A percentile compares a stretch with the other conserved stretches of the same genome.
phyloP scores from a whole-genome alignment of 2,329 filamentous ascomycete species.

The Colletotrichum sp. region DNA sequence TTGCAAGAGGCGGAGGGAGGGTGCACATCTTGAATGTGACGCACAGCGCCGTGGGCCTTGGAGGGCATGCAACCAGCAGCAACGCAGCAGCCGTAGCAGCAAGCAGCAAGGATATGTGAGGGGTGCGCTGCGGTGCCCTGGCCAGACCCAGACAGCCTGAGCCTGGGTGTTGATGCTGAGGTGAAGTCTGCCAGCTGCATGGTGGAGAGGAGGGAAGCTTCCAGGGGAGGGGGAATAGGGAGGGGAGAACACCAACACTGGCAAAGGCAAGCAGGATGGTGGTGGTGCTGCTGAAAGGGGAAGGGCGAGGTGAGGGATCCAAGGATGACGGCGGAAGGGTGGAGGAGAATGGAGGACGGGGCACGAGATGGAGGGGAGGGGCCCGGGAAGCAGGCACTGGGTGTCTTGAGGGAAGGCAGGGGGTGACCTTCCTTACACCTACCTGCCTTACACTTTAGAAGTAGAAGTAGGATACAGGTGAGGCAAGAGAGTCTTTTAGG shows the following conservation, averaged over 20 bases:
- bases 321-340: background rate
- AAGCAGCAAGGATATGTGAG: background rate
- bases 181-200: background rate
- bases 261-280: background rate
- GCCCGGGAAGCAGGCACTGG: constrained; percentile 4
- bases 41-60: background rate
- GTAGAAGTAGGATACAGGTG: background rate
- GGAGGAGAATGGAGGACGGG: background rate
- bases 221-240: background rate
- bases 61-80: background rate
- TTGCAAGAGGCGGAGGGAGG: background rate
- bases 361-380: background rate
- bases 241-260: background rate
- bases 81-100: background rate
- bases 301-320: background rate
- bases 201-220: background rate
- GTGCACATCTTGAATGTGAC: constrained; percentile 11
- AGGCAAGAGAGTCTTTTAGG: background rate
- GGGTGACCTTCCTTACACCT: background rate
- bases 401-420: background rate
- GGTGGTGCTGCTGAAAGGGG: background rate
- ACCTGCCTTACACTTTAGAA: background rate
- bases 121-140: background rate
- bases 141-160: background rate
- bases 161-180: background rate